These are phyloP conservation scores for Trametes cingulata DNA, from an alignment of 768 basidiomycete species.

Conservation along the genomic window DNA sequence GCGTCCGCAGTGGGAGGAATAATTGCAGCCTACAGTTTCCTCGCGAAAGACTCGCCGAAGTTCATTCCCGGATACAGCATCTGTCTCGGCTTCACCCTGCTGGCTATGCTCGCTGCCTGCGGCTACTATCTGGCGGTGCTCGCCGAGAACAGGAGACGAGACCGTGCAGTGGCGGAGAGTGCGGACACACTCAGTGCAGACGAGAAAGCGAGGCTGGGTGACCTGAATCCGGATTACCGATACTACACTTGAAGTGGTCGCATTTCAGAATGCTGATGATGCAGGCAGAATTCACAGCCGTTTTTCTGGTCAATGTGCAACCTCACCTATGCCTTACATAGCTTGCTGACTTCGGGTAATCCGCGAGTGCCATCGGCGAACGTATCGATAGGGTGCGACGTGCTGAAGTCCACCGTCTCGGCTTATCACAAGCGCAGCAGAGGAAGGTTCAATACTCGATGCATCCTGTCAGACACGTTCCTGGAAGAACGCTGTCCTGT, in stretches of 20 bases:
- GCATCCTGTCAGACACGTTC: too few relatives aligned
- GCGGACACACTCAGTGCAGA: not conserved
- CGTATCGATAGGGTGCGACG: too few relatives aligned
- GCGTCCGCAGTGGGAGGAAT: slow-evolving; percentile 26
- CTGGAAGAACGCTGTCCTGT: too few relatives aligned
- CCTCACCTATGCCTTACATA: too few relatives aligned
- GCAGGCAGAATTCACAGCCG: too few relatives aligned
- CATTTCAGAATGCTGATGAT: too few relatives aligned
- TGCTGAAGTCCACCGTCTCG: too few relatives aligned
- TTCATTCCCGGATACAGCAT: slow-evolving; percentile 28
- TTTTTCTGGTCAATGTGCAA: too few relatives aligned
- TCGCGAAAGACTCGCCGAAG: slow-evolving; percentile 27
- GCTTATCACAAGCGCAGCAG: too few relatives aligned
- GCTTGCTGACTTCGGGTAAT: too few relatives aligned
- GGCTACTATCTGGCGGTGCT: slow-evolving; percentile 18
- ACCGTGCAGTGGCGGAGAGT: not conserved
- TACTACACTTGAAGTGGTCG: slow-evolving; percentile 3
- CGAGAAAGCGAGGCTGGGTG: slow-evolving; percentile 17
- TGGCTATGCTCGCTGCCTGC: slow-evolving; percentile 18
- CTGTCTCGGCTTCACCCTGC: slow-evolving; percentile 24
- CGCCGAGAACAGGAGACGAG: slow-evolving; percentile 22
- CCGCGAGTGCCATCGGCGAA: too few relatives aligned
- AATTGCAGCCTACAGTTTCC: slow-evolving; percentile 28
- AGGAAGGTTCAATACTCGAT: too few relatives aligned
- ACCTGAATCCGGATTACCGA: slow-evolving; percentile 19